Conservation (phyloP, 371 early-diverging fungal species). For the Catenaria anguillulae region DNA sequence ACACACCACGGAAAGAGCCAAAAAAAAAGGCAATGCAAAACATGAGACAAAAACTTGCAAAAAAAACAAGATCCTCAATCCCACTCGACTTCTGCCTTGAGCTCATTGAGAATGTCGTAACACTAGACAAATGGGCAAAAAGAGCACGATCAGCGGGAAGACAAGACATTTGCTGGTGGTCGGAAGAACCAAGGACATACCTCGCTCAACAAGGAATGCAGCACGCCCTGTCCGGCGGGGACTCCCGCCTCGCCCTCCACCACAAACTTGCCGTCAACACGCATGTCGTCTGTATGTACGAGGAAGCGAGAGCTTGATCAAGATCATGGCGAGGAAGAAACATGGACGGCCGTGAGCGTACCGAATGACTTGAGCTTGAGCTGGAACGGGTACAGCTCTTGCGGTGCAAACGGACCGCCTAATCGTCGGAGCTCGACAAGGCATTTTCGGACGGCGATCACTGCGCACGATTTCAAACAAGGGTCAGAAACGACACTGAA, state of each 20-base stretch:
- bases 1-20: no score
- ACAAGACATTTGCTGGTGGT: no score
- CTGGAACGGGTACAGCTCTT: slow-evolving; percentile 78
- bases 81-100: slow-evolving; percentile 32
- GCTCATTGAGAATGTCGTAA: slow-evolving; percentile 66
- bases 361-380: slow-evolving; percentile 62
- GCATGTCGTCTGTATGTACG: slow-evolving; percentile 40
- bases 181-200: not conserved
- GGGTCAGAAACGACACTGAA: no score
- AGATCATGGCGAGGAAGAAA: no score
- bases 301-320: no score
- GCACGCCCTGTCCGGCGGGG: slow-evolving; percentile 48
- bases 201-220: not conserved
- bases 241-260: slow-evolving; percentile 49
- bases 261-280: slow-evolving; percentile 71
- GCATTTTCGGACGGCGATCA: slow-evolving; percentile 66
- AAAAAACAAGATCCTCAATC: not conserved
- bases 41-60: no score
- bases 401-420: slow-evolving; percentile 58
- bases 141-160: no score
- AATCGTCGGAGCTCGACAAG: slow-evolving; percentile 64
- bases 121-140: no score
- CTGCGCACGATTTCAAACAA: slow-evolving; percentile 10
- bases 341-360: no score
- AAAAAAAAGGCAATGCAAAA: no score